Conservation (phyloP, 305 asterid genomes). For the Fraxinus nigra region DNA sequence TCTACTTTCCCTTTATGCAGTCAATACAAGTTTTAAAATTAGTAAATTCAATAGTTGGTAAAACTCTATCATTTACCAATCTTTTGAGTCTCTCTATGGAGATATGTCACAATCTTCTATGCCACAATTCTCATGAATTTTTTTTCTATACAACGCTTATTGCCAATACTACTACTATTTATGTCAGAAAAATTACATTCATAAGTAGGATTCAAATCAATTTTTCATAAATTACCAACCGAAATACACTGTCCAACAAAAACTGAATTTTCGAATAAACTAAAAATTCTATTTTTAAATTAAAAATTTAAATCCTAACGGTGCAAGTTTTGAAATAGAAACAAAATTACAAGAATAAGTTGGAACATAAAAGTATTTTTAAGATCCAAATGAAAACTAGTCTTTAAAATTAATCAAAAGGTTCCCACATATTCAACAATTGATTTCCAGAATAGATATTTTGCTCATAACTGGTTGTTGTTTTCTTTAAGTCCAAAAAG, state of each 20-base stretch:
- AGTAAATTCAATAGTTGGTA: slow-evolving; percentile 4
- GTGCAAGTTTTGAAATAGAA: slow-evolving; percentile 2
- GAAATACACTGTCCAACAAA: not conserved
- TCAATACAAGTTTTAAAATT: not conserved
- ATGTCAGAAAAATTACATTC: not conserved
- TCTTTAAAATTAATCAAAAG: not conserved
- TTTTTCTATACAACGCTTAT: not conserved
- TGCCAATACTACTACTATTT: not conserved
- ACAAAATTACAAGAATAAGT: slow-evolving; percentile 1
- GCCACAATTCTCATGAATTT: not conserved
- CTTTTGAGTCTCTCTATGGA: not conserved
- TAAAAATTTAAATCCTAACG: not conserved
- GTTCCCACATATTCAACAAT: not conserved
- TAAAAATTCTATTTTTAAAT: not conserved
- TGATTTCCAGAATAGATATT: slow-evolving; percentile 4
- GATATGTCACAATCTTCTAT: slow-evolving; percentile 1
- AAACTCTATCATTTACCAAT: slow-evolving; percentile 8
- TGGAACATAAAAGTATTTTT: not conserved
- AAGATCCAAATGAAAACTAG: not conserved
- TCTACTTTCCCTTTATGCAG: slow-evolving; percentile 8
- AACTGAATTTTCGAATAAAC: not conserved
- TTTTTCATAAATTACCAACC: not conserved
- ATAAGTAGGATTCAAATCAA: slow-evolving; percentile 9
- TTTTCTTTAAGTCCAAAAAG: slow-evolving; percentile 4
- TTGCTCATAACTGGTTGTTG: not conserved